Base-by-base conservation (phyloP, 1,139 yeast genomes). In the Blastobotrys illinoisensis region DNA sequence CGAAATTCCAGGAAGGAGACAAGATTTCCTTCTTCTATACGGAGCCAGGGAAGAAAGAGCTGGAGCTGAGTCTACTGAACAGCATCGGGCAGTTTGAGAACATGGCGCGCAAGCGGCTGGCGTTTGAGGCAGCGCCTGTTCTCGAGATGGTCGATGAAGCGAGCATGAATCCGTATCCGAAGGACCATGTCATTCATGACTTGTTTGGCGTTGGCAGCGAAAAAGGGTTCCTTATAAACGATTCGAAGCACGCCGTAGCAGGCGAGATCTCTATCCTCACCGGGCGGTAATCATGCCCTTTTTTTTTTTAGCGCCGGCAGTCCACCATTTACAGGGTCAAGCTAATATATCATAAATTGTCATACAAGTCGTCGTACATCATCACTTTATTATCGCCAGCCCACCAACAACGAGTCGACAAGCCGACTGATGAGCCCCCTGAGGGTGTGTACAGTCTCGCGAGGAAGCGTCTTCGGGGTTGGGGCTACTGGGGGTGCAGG, bases 21-120 rank as follows among this genome's bases (percentile, higher is more conserved):
- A 63, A 66, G 46, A 68, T 82, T 48, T 74, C 77, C 55, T 81
- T 82, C 61, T 58, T 73, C 74, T 43, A 83, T 76, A 57, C 57
- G 9, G 55, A 56, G 48, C 55, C 61, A 48, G 45, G 44, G 19
- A 20, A 32, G 18, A 20, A 49, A 14, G 50, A 52, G 14, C 44
- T 36, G n/a, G 19, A 28, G 14, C 3, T 43, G 49, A 43, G 50
- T 21, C 20, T 48, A 43, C 11, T 32, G 16, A 32, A 5, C 16
- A 32, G 40, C 40, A 32, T 28, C 40, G 44, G n/a, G 23, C 19
- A 21, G 28, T 51, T 24, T 9, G 32, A 16, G 20, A 28, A 44
- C 23, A 47, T 26, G 21, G 16, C 36, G 9, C 50, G 14, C 28
- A 46, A 11, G 21, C 44, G 43, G 13, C 19, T 62, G 14, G 57